These are phyloP conservation scores for Pseudogymnoascus sp. DNA, from an alignment of 2,329 filamentous ascomycete genomes.

Conservation along the genomic window DNA sequence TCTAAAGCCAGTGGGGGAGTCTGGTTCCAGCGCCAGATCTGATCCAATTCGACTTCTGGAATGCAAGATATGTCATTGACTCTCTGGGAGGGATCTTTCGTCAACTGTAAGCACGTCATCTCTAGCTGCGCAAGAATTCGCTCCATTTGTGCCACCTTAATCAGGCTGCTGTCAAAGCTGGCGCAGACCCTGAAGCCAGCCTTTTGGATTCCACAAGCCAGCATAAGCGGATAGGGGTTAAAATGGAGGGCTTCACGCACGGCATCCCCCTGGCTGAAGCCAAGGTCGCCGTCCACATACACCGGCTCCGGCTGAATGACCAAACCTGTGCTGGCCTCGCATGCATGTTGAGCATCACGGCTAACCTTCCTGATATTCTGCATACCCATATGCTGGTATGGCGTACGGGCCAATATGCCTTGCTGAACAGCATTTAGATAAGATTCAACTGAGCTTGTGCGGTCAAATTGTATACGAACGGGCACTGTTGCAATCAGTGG, in stretches of 20 bases:
- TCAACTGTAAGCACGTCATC: constrained; percentile 21
- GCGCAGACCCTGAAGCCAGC: constrained; percentile 37
- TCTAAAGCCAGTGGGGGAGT: constrained; percentile 31
- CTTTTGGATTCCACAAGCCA: constrained; percentile 38
- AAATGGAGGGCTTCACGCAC: constrained; percentile 31
- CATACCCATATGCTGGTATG: constrained; percentile 22
- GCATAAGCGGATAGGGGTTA: constrained; percentile 43
- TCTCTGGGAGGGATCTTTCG: constrained; percentile 22
- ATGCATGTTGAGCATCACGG: constrained; percentile 19
- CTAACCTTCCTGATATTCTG: constrained; percentile 23
- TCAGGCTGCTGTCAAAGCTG: constrained; percentile 35
- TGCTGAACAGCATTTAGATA: constrained; percentile 42
- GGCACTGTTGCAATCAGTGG: constrained; percentile 39
- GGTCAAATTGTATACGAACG: constrained; percentile 31
- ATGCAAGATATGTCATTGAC: constrained; percentile 33
- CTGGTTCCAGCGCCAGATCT: constrained; percentile 39
- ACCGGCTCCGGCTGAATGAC: constrained; percentile 29
- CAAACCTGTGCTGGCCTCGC: constrained; percentile 18
- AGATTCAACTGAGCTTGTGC: constrained; percentile 28
- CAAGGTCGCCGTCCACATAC: constrained; percentile 31
- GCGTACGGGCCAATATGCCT: constrained; percentile 41
- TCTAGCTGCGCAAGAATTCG: constrained; percentile 32
- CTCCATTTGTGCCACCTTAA: constrained; percentile 32
- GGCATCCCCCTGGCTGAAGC: constrained; percentile 31
- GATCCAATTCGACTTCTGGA: constrained; percentile 31